phyloP scores from a whole-genome alignment of 75 land plant genomes.

The Sequoia sempervirens region DNA sequence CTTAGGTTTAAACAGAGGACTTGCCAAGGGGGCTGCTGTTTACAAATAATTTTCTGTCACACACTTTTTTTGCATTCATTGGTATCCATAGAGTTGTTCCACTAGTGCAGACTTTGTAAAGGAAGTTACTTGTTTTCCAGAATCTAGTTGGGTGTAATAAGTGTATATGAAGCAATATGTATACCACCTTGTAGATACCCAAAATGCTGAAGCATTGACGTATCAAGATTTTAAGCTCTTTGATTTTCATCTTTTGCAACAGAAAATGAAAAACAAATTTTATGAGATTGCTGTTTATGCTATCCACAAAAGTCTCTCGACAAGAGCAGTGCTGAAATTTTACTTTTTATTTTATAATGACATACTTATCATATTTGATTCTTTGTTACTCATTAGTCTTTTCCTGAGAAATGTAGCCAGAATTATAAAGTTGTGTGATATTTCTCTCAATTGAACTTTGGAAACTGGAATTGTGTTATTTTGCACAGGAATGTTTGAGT shows the following conservation, averaged over 20 bases:
- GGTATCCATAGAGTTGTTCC: background rate
- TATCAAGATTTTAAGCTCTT: background rate
- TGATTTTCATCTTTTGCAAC: background rate
- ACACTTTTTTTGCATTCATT: background rate
- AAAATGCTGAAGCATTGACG: background rate
- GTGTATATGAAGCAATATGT: background rate
- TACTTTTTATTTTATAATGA: background rate
- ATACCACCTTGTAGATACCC: background rate
- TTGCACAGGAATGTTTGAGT: slow-evolving; percentile 66
- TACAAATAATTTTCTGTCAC: background rate
- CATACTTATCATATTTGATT: background rate
- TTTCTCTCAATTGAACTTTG: background rate
- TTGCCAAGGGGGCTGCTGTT: no score
- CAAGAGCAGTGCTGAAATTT: background rate
- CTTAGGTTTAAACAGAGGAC: no score
- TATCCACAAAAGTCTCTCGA: background rate
- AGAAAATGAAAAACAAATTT: background rate
- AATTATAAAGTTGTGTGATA: background rate
- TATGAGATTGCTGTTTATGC: background rate
- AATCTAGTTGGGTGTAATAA: background rate
- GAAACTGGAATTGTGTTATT: slow-evolving; percentile 1
- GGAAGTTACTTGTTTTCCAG: background rate
- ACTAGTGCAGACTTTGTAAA: background rate
- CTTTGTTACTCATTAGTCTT: background rate
- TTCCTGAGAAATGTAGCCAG: background rate